These are phyloP conservation scores for Dichomitus squalens DNA, from an alignment of 1,284 basidiomycete species.

Conservation along the genomic window DNA sequence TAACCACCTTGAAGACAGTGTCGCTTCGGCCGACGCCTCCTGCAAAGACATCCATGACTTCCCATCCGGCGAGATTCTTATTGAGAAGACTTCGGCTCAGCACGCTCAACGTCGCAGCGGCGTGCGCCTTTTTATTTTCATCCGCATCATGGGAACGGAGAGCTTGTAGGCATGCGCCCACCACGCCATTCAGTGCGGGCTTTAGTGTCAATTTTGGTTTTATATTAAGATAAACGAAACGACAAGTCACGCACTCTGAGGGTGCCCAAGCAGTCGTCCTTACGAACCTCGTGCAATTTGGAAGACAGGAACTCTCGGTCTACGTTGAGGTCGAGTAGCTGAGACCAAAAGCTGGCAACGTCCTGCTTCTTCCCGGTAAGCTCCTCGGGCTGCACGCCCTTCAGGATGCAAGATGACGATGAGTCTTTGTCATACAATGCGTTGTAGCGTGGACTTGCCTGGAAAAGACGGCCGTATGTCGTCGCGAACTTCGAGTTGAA, in stretches of 20 bases:
- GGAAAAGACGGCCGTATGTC: slow-evolving; percentile 46
- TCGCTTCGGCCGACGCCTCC: slow-evolving; percentile 61
- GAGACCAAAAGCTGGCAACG: slow-evolving; percentile 44
- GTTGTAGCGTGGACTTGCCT: slow-evolving; percentile 24
- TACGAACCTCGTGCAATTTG: slow-evolving; percentile 32
- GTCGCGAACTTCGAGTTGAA: slow-evolving; percentile 43
- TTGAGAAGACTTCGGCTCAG: slow-evolving; percentile 48
- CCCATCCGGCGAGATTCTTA: slow-evolving; percentile 65
- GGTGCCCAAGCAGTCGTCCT: slow-evolving; percentile 34
- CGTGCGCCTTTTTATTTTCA: slow-evolving; percentile 43
- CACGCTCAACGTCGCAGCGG: slow-evolving; percentile 51
- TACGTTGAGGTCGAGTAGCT: slow-evolving; percentile 51
- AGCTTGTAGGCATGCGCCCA: slow-evolving; percentile 45
- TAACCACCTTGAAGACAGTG: slow-evolving; percentile 51
- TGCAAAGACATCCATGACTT: slow-evolving; percentile 68
- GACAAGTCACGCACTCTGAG: slow-evolving; percentile 31
- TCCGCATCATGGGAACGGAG: slow-evolving; percentile 38
- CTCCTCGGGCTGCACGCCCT: slow-evolving; percentile 43
- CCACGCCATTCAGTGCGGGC: slow-evolving; percentile 52
- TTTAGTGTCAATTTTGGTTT: slow-evolving; percentile 35
- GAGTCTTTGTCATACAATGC: background rate
- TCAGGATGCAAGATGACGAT: background rate
- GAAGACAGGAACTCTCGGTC: slow-evolving; percentile 46
- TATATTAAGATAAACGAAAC: background rate
- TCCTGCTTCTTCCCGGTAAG: slow-evolving; percentile 34